Conservation (phyloP, 345 rosid genomes). For the Sapria himalayana region DNA sequence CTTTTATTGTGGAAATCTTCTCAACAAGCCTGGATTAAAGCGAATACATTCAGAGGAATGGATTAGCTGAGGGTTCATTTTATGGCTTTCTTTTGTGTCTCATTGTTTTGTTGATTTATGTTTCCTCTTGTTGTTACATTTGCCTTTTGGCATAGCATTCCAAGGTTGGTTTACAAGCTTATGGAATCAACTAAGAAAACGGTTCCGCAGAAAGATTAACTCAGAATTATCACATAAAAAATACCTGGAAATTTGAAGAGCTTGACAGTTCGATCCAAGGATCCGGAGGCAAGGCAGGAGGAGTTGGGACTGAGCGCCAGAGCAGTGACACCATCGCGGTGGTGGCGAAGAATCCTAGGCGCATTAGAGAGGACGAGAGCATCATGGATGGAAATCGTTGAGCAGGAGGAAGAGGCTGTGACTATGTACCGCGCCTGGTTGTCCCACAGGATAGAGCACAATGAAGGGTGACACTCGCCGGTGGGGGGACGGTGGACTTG, state of each 20-base stretch:
- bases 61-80: too few species aligned
- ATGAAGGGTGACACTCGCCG: conserved; percentile 21
- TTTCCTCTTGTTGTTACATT: too few species aligned
- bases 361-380: conserved; percentile 35
- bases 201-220: too few species aligned
- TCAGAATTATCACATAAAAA: too few species aligned
- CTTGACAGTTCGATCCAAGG: conserved; percentile 86
- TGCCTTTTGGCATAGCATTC: too few species aligned
- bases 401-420: conserved; percentile 73
- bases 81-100: too few species aligned
- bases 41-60: too few species aligned
- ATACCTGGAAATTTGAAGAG: conserved; percentile 90
- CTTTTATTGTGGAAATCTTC: too few species aligned
- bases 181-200: too few species aligned
- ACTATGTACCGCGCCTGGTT: conserved; percentile 47
- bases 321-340: conserved; percentile 82
- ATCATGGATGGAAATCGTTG: conserved; percentile 56
- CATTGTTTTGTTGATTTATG: too few species aligned
- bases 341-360: conserved; percentile 67
- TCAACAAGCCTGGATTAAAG: too few species aligned
- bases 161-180: too few species aligned
- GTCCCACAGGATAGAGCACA: conserved; percentile 88
- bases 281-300: conserved; percentile 85
- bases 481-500: conserved; percentile 50
- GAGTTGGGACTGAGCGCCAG: conserved; percentile 72